Conservation (phyloP, 2,329 filamentous ascomycete species). For the Talaromyces sp. region DNA sequence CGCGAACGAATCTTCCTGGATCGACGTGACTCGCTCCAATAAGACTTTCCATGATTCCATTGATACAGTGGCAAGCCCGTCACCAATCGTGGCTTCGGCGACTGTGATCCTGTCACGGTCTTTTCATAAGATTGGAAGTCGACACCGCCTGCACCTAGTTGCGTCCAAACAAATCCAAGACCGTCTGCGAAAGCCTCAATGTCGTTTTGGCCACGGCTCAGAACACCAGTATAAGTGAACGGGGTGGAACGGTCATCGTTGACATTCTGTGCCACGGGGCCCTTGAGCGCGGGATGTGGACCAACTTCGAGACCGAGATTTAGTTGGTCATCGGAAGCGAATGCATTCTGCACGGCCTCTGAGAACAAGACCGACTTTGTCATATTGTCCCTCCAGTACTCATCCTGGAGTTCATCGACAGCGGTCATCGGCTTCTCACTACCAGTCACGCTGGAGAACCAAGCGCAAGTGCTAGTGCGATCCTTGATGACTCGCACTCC, state of each 20-base stretch:
- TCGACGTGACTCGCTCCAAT: slow-evolving; percentile 24
- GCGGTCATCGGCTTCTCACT: background rate
- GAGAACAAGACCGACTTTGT: slow-evolving; percentile 32
- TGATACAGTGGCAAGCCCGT: slow-evolving; percentile 21
- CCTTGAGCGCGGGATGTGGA: slow-evolving; percentile 31
- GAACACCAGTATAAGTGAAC: slow-evolving; percentile 19
- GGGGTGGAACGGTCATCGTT: background rate
- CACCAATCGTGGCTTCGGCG: slow-evolving; percentile 15
- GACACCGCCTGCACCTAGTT: slow-evolving; percentile 17
- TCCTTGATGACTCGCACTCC: slow-evolving; percentile 13
- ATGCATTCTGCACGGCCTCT: slow-evolving; percentile 22
- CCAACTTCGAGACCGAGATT: slow-evolving; percentile 27
- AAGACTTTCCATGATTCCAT: slow-evolving; percentile 20
- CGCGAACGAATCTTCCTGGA: slow-evolving; percentile 6
- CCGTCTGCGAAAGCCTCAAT: slow-evolving; percentile 16
- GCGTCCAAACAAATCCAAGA: slow-evolving; percentile 22
- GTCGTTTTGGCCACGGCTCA: slow-evolving; percentile 20
- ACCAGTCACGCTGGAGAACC: slow-evolving; percentile 8
- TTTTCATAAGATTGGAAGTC: slow-evolving; percentile 13
- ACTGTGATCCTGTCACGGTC: background rate
- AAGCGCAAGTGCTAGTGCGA: background rate
- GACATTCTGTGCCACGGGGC: slow-evolving; percentile 22
- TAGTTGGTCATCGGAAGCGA: slow-evolving; percentile 10
- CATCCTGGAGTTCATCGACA: background rate
- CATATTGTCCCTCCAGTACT: slow-evolving; percentile 38